Percentiles rank a stretch among this genome's conserved stretches.
These are phyloP conservation scores for Malassezia cuniculi DNA, from an alignment of 1,284 basidiomycete genomes.

Conservation along the genomic window DNA sequence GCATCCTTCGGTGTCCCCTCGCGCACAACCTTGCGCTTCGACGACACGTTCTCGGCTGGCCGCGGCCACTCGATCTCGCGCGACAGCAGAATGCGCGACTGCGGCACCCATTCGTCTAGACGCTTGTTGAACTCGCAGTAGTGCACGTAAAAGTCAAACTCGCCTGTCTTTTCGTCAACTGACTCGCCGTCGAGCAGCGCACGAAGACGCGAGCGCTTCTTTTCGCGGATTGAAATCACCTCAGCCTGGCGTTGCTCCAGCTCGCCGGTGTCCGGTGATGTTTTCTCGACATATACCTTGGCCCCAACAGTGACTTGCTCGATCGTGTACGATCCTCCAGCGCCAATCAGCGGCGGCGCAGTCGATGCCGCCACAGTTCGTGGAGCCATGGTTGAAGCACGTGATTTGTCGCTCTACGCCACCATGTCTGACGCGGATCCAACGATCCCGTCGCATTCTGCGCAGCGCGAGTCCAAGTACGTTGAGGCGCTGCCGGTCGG, in stretches of 20 bases:
- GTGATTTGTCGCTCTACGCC: background rate
- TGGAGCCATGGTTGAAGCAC: too few relatives aligned
- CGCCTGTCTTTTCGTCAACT: constrained; percentile 52
- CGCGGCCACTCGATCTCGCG: constrained; percentile 85
- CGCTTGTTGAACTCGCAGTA: constrained; percentile 49
- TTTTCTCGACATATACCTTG: constrained; percentile 40
- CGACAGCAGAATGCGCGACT: constrained; percentile 66
- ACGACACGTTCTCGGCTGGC: constrained; percentile 50
- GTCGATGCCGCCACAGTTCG: too few relatives aligned
- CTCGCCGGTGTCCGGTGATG: constrained; percentile 32
- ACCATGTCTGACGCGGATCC: background rate
- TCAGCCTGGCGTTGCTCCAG: constrained; percentile 39
- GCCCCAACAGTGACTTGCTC: constrained; percentile 32
- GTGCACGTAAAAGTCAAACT: constrained; percentile 28
- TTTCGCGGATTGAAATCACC: constrained; percentile 39
- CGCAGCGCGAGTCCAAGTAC: constrained; percentile 19
- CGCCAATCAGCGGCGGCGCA: constrained; percentile 14
- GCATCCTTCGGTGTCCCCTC: background rate
- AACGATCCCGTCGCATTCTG: too few relatives aligned
- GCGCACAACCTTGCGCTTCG: constrained; percentile 40
- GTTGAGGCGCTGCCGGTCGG: constrained; percentile 25
- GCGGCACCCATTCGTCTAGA: constrained; percentile 94
- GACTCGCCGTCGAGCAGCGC: constrained; percentile 19
- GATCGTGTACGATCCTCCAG: constrained; percentile 33
- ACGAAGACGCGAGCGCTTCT: constrained; percentile 25